These are phyloP conservation scores for Beta corolliflora DNA, from an alignment of 179 eudicot genomes.

Conservation along the genomic window DNA sequence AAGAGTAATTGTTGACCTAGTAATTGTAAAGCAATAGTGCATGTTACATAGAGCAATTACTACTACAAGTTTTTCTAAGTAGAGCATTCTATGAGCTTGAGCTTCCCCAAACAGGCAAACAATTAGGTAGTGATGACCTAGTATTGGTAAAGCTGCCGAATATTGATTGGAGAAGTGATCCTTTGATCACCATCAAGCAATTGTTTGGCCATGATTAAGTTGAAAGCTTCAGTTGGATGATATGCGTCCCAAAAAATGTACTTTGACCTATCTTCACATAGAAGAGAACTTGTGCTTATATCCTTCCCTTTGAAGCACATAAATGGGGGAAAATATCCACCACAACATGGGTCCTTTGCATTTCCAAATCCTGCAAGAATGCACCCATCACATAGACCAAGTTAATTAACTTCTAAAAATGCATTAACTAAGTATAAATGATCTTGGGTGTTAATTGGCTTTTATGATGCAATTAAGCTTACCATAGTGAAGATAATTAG, in stretches of 20 bases:
- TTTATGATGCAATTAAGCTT: constrained; percentile 6
- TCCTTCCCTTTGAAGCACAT: constrained; percentile 42
- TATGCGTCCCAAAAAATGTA: constrained; percentile 70
- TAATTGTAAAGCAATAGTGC: too few species aligned
- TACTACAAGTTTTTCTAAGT: too few species aligned
- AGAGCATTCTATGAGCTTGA: background rate
- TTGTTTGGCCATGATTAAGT: constrained; percentile 47
- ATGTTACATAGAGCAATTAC: too few species aligned
- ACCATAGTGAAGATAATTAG: constrained; percentile 45
- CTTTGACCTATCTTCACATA: constrained; percentile 52
- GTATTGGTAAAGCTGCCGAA: constrained; percentile 42
- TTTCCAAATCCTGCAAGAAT: constrained; percentile 45
- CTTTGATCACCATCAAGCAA: constrained; percentile 51
- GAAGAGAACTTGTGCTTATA: constrained; percentile 31
- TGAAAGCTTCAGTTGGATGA: constrained; percentile 74
- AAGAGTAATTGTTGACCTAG: too few species aligned
- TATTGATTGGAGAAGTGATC: constrained; percentile 44
- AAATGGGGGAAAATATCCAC: constrained; percentile 59
- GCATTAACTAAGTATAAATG: background rate
- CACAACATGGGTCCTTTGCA: constrained; percentile 57
- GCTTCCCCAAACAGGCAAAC: too few species aligned
- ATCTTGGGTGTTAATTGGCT: background rate
- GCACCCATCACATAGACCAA: background rate
- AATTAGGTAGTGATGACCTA: background rate
- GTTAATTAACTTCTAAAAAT: background rate